Evolutionary conservation across 2,329 filamentous ascomycete species (phyloP).

Genomic region (Calonectria pseudoturangicola): DNA sequence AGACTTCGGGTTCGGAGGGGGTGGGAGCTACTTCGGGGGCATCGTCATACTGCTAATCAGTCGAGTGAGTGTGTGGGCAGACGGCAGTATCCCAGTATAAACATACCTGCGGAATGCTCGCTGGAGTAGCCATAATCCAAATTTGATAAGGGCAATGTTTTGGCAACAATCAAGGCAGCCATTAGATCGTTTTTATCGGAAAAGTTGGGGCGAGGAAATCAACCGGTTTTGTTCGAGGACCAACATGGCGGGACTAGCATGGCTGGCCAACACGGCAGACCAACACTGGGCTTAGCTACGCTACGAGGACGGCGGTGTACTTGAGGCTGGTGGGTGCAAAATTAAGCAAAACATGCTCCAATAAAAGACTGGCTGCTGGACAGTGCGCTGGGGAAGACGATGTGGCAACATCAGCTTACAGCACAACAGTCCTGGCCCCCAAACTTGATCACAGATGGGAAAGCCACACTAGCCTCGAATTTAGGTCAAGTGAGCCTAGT

Average conservation of each 20-base stretch:
- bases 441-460: background rate
- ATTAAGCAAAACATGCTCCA: background rate
- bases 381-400: background rate
- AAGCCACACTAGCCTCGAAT: background rate
- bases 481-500: background rate
- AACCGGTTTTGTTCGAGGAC: background rate
- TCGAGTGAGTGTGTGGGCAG: background rate
- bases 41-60: background rate
- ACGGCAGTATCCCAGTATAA: background rate
- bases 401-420: constrained; percentile 19
- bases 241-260: background rate
- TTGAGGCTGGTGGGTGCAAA: background rate
- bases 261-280: no score
- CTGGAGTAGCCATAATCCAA: background rate
- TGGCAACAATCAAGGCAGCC: background rate
- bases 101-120: background rate
- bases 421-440: constrained; percentile 10
- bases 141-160: background rate
- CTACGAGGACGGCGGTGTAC: background rate
- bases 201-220: background rate
- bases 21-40: constrained; percentile 1
- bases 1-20: background rate
- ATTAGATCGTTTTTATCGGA: background rate
- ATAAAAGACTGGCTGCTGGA: background rate
- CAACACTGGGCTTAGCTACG: constrained; percentile 1